These are phyloP conservation scores for Dactylellina parvicollis DNA, from an alignment of 2,329 filamentous ascomycete species.

Conservation along the genomic window DNA sequence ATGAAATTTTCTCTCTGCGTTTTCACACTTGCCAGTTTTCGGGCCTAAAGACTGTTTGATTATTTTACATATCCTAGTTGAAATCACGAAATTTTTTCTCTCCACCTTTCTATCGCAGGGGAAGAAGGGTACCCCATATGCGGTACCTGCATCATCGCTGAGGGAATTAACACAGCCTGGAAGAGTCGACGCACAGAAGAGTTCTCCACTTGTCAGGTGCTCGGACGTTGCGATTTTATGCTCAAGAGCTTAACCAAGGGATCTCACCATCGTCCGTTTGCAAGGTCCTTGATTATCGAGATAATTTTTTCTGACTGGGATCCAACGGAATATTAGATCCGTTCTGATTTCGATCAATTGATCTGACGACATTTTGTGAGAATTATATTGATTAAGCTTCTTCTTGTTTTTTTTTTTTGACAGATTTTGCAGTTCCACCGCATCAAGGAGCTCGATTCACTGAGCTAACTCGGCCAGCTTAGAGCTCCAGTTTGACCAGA, in stretches of 20 bases:
- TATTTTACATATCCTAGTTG: constrained; percentile 15
- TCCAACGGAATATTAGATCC: neutral
- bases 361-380: neutral
- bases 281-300: constrained; percentile 47
- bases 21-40: constrained; percentile 31
- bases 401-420: neutral
- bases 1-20: constrained; percentile 31
- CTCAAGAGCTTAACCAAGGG: neutral
- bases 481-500: constrained; percentile 28
- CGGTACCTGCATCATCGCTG: constrained; percentile 49
- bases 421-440: neutral
- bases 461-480: constrained; percentile 9
- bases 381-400: no score
- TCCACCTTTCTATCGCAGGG: neutral
- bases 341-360: neutral
- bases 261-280: constrained; percentile 10
- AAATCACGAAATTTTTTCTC: constrained; percentile 49
- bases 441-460: constrained; percentile 44
- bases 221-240: neutral
- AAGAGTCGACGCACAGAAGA: constrained; percentile 29
- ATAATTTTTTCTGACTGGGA: constrained; percentile 20
- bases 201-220: constrained; percentile 46
- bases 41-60: constrained; percentile 5
- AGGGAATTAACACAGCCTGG: constrained; percentile 51
- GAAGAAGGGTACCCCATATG: constrained; percentile 30